Conservation (phyloP, 208 protist species). For the Jaenimonas drosophilae region DNA sequence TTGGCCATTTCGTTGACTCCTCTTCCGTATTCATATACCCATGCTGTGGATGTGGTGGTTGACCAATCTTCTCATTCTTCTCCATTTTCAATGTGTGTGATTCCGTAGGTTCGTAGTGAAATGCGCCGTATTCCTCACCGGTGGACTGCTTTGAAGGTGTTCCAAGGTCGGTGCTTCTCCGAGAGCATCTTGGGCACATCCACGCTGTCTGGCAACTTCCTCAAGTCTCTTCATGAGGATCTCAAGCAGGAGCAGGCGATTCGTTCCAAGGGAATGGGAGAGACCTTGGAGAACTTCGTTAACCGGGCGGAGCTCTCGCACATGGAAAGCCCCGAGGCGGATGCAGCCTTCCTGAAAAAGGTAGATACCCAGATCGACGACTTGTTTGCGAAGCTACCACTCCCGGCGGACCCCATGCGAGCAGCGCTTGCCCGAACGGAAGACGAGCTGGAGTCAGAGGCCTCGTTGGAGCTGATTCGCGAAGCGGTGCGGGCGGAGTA, state of each 20-base stretch:
- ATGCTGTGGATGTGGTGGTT: too few relatives aligned
- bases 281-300: conserved; percentile 43
- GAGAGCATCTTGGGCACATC: conserved; percentile 37
- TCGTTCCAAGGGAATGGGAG: conserved; percentile 27
- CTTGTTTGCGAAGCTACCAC: conserved; percentile 61
- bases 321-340: conserved; percentile 78
- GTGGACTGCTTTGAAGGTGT: too few relatives aligned
- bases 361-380: conserved; percentile 39
- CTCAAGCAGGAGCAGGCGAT: conserved; percentile 40
- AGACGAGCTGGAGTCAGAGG: conserved; percentile 62
- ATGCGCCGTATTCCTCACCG: too few relatives aligned
- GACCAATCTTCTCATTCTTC: too few relatives aligned
- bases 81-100: too few relatives aligned
- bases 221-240: conserved; percentile 50
- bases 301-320: conserved; percentile 53
- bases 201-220: conserved; percentile 19
- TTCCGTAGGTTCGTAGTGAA: too few relatives aligned
- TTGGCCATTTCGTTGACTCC: too few relatives aligned
- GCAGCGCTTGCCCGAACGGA: conserved; percentile 53
- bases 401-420: conserved; percentile 74
- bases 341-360: conserved; percentile 35
- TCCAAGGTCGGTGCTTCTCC: conserved; percentile 10
- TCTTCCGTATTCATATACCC: too few relatives aligned
- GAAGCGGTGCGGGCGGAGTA: conserved; percentile 78
- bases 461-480: conserved; percentile 49